Base-by-base conservation (phyloP, 805 yeast genomes). In the Metschnikowia rubicola region DNA sequence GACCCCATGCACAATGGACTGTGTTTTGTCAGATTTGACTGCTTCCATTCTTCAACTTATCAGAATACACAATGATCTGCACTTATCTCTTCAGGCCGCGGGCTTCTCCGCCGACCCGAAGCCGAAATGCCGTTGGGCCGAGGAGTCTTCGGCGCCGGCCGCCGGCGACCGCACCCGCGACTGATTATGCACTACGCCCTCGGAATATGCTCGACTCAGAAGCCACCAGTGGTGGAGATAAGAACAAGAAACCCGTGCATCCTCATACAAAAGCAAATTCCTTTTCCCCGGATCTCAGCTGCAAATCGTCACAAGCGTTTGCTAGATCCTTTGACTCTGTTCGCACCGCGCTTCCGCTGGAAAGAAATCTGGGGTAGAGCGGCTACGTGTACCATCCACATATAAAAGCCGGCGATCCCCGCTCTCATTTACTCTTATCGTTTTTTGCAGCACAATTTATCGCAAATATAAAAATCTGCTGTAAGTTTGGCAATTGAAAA, bases 321-420 rank as follows among this genome's bases (percentile, higher is more conserved):
- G 19, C 28, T 13, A 12, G 4, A 9, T 28, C 15, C 41, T 31
- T 17, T 54, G 57, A 55, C 56, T 52, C 59, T 42, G 54, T 36
- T 37, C 48, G 39, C 51, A 37, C 39, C 51, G 19, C 19, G 38
- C 54, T 44, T 50, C 55, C 59, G 56, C 56, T 50, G 55, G 56
- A 50, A 40, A 35, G 43, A 50, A 46, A 46, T 30, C 48, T 41
- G 48, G 48, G 48, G 55, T 50, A 51, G 39, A 19, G 35, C 37
- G 19, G 43, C 42, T 35, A 34, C 41, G 19, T 21, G 26, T 30
- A 35, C 33, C 46, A 15, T 31, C 34, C 43, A 34, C 36, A 31
- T 51, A 53, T 53, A 53, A 48, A 44, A 26, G 39, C 43, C 26
- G 5, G 12, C 17, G 17, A 15, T 15, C 17, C 17, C 17, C 17